Percentiles rank a stretch among this genome's conserved stretches.
Conservation (phyloP, 306 rosid species). For the Arachis hypogaea region DNA sequence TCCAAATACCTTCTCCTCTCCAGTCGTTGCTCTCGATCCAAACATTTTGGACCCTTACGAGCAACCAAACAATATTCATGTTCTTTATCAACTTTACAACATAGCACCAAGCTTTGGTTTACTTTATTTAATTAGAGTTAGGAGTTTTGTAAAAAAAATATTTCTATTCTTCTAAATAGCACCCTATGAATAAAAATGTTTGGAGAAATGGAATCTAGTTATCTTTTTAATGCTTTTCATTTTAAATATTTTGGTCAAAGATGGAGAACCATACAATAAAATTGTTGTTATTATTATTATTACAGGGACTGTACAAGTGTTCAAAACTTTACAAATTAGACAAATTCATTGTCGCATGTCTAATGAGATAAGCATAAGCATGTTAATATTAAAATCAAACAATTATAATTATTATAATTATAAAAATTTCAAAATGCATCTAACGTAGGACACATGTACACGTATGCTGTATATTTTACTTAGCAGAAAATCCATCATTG, state of each 20-base stretch:
- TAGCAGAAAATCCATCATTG: slow-evolving; percentile 2
- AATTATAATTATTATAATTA: too few relatives aligned
- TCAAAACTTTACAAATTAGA: neutral
- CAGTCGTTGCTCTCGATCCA: too few relatives aligned
- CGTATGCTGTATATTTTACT: neutral
- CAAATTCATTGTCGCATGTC: neutral
- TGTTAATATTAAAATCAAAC: neutral
- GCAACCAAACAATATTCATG: too few relatives aligned
- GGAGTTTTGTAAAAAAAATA: neutral
- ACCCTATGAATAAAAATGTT: neutral
- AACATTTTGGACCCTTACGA: too few relatives aligned
- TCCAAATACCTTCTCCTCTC: too few relatives aligned
- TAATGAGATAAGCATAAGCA: neutral
- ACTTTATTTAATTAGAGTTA: too few relatives aligned
- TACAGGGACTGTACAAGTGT: neutral
- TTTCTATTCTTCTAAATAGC: neutral
- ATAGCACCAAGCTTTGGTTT: too few relatives aligned
- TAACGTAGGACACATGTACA: neutral
- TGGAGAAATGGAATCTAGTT: too few relatives aligned
- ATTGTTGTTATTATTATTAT: too few relatives aligned
- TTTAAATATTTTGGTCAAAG: neutral
- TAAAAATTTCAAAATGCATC: neutral
- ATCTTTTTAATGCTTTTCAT: too few relatives aligned
- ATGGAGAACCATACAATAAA: neutral
- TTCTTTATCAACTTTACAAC: too few relatives aligned